phyloP scores from a whole-genome alignment of 192 early-diverging fungal genomes.

The Podila horticola region DNA sequence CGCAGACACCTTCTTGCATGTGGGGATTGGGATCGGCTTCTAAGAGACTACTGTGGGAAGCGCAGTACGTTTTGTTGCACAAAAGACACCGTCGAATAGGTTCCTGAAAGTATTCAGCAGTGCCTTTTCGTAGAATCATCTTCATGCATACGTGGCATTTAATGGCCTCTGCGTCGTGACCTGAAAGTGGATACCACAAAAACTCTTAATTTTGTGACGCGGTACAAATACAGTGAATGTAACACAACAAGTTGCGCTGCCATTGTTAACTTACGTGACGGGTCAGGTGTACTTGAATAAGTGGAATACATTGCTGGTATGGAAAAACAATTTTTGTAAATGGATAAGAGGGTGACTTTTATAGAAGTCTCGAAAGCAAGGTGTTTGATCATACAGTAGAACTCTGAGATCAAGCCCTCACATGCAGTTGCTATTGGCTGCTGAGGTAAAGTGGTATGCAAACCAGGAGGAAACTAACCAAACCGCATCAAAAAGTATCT shows the following conservation, averaged over 20 bases:
- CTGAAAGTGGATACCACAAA: not conserved
- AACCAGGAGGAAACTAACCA: not conserved
- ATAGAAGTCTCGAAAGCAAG: not conserved
- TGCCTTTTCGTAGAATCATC: conserved; percentile 9
- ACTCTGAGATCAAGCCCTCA: too few relatives aligned
- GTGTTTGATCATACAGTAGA: not conserved
- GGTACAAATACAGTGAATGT: not conserved
- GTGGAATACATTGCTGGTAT: not conserved
- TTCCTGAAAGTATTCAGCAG: not conserved
- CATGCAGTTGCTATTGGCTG: conserved; percentile 1
- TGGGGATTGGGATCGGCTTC: not conserved
- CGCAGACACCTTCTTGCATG: not conserved
- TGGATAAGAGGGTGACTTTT: not conserved
- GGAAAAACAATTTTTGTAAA: too few relatives aligned
- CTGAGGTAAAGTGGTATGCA: not conserved
- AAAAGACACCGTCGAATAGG: conserved; percentile 1
- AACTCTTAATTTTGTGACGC: not conserved
- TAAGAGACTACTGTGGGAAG: not conserved
- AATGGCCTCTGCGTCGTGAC: not conserved
- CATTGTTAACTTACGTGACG: not conserved
- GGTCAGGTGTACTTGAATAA: not conserved
- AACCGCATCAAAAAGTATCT: not conserved
- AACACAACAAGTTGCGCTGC: not conserved
- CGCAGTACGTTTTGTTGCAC: not conserved
- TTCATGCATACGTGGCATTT: not conserved